Conservation (phyloP, 345 rosid species). For the Physaria fendleri region DNA sequence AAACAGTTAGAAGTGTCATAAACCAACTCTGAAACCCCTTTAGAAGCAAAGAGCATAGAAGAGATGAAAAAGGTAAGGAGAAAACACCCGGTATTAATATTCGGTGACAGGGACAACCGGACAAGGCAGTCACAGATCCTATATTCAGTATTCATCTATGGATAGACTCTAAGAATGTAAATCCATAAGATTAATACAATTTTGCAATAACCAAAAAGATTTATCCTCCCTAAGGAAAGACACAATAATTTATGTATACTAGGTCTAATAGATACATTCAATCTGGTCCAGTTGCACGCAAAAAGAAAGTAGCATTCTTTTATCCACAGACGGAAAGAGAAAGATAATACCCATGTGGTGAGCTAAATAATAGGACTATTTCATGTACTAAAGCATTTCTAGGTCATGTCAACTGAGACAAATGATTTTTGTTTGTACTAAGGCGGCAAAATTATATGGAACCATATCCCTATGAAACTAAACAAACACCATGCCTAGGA, state of each 20-base stretch:
- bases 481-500: not conserved
- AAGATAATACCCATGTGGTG: not conserved
- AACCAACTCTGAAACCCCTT: not conserved
- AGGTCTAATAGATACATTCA: not conserved
- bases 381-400: not conserved
- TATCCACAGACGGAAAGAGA: not conserved
- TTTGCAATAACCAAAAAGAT: not conserved
- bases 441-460: not conserved
- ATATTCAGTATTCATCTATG: not conserved
- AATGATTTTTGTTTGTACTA: not conserved
- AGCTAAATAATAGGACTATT: not conserved
- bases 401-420: not conserved
- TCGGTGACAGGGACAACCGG: not conserved
- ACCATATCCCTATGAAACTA: not conserved
- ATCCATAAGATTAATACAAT: not conserved
- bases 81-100: not conserved
- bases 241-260: not conserved
- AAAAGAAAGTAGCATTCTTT: not conserved
- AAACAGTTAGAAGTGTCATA: slow-evolving; percentile 4
- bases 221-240: not conserved
- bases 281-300: not conserved
- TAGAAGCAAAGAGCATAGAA: not conserved
- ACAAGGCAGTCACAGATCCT: not conserved
- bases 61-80: not conserved
- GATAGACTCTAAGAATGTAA: not conserved